phyloP scores from a whole-genome alignment of 2,329 filamentous ascomycete species.

The Scedosporium dehoogii region DNA sequence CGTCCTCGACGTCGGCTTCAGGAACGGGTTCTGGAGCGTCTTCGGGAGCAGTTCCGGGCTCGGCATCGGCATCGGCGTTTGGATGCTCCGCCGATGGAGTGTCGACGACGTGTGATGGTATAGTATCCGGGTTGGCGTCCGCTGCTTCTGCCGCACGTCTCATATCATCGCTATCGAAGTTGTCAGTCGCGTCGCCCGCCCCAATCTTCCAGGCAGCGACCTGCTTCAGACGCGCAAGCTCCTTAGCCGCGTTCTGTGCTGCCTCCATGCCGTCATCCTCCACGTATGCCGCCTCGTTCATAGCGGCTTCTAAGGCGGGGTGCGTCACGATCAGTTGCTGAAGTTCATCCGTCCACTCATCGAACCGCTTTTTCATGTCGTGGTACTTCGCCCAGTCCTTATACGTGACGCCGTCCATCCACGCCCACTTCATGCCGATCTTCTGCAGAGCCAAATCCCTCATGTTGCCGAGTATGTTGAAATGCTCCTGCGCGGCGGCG shows the following conservation, averaged over 20 bases:
- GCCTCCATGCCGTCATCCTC: conserved; percentile 72
- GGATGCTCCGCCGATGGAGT: conserved; percentile 1
- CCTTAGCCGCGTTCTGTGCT: conserved; percentile 68
- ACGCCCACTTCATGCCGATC: conserved; percentile 90
- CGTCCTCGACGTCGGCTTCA: conserved; percentile 12
- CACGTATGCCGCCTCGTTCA: conserved; percentile 56
- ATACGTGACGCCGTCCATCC: conserved; percentile 91
- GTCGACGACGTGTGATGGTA: background rate
- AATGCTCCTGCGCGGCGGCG: conserved; percentile 66
- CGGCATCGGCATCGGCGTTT: conserved; percentile 8
- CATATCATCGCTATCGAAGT: conserved; percentile 64
- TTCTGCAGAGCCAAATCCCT: conserved; percentile 79
- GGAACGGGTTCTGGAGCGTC: conserved; percentile 10
- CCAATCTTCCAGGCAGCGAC: conserved; percentile 77
- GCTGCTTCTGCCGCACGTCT: conserved; percentile 43
- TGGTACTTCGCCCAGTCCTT: conserved; percentile 97
- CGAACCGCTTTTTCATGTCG: conserved; percentile 70
- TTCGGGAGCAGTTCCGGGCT: conserved; percentile 5
- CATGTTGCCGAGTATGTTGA: conserved; percentile 73
- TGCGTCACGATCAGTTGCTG: conserved; percentile 67
- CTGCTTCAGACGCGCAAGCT: conserved; percentile 72
- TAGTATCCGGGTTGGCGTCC: conserved; percentile 13
- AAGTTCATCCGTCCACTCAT: conserved; percentile 76
- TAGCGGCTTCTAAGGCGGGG: conserved; percentile 57
- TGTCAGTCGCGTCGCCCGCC: conserved; percentile 62